phyloP scores from a whole-genome alignment of 1,139 yeast species.

The Sugiyamaella paludigena region DNA sequence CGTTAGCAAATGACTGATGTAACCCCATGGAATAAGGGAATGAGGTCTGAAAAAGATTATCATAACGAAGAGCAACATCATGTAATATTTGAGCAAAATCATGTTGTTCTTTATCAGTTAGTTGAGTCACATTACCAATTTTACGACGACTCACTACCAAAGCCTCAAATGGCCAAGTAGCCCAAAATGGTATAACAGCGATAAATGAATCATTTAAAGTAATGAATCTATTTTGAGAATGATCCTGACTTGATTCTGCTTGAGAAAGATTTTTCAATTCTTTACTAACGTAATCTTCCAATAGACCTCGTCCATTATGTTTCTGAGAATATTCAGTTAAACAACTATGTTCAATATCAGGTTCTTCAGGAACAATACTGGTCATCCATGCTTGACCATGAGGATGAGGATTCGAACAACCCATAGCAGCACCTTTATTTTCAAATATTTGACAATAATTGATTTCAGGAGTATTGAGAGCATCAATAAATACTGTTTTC shows the following conservation, averaged over 20 bases:
- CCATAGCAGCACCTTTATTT: conserved; percentile 79
- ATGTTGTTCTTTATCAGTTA: conserved; percentile 47
- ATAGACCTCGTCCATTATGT: conserved; percentile 49
- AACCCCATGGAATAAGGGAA: conserved; percentile 83
- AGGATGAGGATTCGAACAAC: conserved; percentile 80
- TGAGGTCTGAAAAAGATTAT: conserved; percentile 64
- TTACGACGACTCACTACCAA: conserved; percentile 57
- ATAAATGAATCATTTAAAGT: conserved; percentile 60
- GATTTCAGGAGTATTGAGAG: conserved; percentile 45
- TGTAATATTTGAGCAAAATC: conserved; percentile 60
- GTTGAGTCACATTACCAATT: conserved; percentile 51
- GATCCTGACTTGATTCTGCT: conserved; percentile 28
- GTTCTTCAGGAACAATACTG: conserved; percentile 65
- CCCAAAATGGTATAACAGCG: conserved; percentile 82
- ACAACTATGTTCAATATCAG: conserved; percentile 54
- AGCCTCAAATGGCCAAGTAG: conserved; percentile 79
- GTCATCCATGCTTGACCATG: conserved; percentile 79
- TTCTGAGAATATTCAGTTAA: conserved; percentile 47
- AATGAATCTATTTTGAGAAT: conserved; percentile 46
- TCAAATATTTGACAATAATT: conserved; percentile 69
- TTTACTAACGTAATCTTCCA: conserved; percentile 62
- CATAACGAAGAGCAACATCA: conserved; percentile 61
- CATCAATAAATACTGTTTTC: conserved; percentile 54
- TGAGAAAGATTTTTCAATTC: conserved; percentile 47
- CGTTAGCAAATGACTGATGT: conserved; percentile 48